Base-by-base conservation (phyloP, 768 basidiomycete genomes). In the Psilocybe cubensis region DNA sequence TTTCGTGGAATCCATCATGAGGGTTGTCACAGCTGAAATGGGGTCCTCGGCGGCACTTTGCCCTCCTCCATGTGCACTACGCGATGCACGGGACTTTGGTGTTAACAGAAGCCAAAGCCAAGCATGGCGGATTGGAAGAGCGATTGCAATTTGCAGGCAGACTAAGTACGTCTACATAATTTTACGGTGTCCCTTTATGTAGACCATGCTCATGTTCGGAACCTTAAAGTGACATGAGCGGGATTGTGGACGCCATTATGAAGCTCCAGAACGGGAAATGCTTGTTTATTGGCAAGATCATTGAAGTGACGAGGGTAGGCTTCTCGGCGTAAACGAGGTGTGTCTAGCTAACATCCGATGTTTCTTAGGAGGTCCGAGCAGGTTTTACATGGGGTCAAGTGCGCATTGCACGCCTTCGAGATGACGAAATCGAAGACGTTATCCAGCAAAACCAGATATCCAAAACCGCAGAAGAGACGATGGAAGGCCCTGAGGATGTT, bases 111-210 rank as follows among this genome's bases (percentile, higher is more conserved):
- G 81, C 24, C 76, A 84, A 10, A 87, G 84, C 20, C 76, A 84
- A 66, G 80, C 82, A 8, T 88, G 87, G 87, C 72, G 82, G 44
- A 78, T 88, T 20, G 87, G 87, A 8, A 74, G 83, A 27, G 84
- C 85, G 0, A 77, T 87, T 14, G 77, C 80, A 5, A 74, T 80
- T 3, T 79, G 81, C 55, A 74, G 82, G 44, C 79, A 79, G 68
- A 72, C 70, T 46, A 83, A 69, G 70, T 71, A 45, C 41, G 67
- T 63, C 3, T n/a, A n/a, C n/a, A n/a, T n/a, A n/a, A n/a, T n/a
- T n/a, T n/a, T n/a, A n/a, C n/a, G n/a, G n/a, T n/a, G n/a, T n/a
- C n/a, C n/a, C n/a, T n/a, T n/a, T n/a, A n/a, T n/a, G n/a, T n/a
- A n/a, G n/a, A n/a, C n/a, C n/a, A n/a, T n/a, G n/a, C n/a, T n/a